These are phyloP conservation scores for Trichoderma simmonsii DNA, from an alignment of 2,329 filamentous ascomycete species.

Conservation along the genomic window DNA sequence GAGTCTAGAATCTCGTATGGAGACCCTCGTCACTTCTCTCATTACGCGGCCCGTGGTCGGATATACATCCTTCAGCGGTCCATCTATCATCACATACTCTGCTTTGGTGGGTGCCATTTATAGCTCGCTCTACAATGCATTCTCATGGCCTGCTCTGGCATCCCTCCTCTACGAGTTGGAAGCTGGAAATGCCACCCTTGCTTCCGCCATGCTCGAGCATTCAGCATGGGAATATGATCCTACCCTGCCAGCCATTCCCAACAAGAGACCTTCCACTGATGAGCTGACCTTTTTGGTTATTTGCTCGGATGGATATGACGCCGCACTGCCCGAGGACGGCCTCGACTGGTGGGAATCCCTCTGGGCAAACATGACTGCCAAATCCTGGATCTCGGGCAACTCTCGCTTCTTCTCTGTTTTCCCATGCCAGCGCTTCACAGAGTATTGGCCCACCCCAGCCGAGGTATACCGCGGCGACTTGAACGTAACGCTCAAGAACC, in stretches of 20 bases:
- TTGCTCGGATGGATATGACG: slow-evolving; percentile 47
- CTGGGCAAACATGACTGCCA: slow-evolving; percentile 46
- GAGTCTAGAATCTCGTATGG: slow-evolving; percentile 40
- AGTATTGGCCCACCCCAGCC: slow-evolving; percentile 45
- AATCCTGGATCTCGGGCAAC: slow-evolving; percentile 47
- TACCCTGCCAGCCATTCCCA: slow-evolving; percentile 29
- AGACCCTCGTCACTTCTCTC: slow-evolving; percentile 37
- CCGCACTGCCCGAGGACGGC: slow-evolving; percentile 35
- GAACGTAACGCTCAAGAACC: slow-evolving; percentile 41
- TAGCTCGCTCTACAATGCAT: slow-evolving; percentile 41
- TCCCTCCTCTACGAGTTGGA: slow-evolving; percentile 44
- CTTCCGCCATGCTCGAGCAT: slow-evolving; percentile 37
- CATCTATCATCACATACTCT: slow-evolving; percentile 46
- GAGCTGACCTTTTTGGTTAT: slow-evolving; percentile 44
- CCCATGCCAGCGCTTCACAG: slow-evolving; percentile 44
- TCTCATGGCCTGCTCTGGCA: slow-evolving; percentile 41
- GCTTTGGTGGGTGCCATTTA: slow-evolving; percentile 40
- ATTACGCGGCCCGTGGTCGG: slow-evolving; percentile 37
- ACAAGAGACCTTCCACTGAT: slow-evolving; percentile 32
- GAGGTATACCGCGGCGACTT: slow-evolving; percentile 48
- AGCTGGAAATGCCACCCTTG: slow-evolving; percentile 43
- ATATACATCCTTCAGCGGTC: slow-evolving; percentile 39
- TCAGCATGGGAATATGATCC: slow-evolving; percentile 43
- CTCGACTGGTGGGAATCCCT: slow-evolving; percentile 45
- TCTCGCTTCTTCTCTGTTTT: slow-evolving; percentile 44